phyloP scores from a whole-genome alignment of 768 basidiomycete species.

The Trametopsis cervina region DNA sequence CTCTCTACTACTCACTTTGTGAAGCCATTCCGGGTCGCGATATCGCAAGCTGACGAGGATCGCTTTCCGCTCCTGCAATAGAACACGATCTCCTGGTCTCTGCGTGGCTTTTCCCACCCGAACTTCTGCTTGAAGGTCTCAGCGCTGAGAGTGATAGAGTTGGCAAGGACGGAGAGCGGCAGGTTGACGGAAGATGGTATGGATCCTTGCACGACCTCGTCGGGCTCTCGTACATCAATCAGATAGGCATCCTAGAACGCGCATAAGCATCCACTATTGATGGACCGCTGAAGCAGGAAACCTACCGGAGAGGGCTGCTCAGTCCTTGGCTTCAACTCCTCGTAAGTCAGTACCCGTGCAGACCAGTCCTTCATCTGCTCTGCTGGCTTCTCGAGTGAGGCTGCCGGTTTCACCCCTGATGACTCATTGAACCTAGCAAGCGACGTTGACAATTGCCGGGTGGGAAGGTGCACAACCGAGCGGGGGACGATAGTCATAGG shows the following conservation, averaged over 20 bases:
- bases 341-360: constrained; percentile 65
- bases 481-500: background rate
- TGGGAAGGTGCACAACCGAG: background rate
- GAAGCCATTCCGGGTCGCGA: constrained; percentile 76
- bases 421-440: background rate
- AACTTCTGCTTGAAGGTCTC: constrained; percentile 53
- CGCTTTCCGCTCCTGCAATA: constrained; percentile 89
- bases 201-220: constrained; percentile 86
- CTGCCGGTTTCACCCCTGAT: background rate
- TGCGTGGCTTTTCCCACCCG: constrained; percentile 69
- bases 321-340: constrained; percentile 75
- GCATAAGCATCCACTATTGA: constrained; percentile 5
- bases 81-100: constrained; percentile 72
- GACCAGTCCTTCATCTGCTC: constrained; percentile 57
- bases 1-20: constrained; percentile 48
- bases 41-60: constrained; percentile 74
- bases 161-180: constrained; percentile 72
- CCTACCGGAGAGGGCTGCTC: constrained; percentile 63
- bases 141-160: constrained; percentile 51
- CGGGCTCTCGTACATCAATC: constrained; percentile 89
- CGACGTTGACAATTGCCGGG: background rate
- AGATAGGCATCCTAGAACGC: constrained; percentile 53
- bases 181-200: constrained; percentile 91
- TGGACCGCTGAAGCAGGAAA: background rate
- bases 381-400: background rate